Evolutionary conservation across 495 filamentous ascomycete species (phyloP).

Genomic region (Gamarada debralockiae): DNA sequence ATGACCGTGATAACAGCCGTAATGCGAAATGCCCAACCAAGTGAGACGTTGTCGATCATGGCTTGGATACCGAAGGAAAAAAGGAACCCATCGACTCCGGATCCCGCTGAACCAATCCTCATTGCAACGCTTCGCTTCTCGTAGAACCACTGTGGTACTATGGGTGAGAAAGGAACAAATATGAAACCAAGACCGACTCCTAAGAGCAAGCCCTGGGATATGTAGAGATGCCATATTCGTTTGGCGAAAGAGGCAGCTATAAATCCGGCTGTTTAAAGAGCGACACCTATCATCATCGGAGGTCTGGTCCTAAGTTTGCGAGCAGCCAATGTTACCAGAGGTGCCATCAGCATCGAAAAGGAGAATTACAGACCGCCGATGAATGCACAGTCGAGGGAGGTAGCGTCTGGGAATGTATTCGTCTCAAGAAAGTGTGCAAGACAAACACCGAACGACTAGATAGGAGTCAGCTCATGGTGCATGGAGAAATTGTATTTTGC

Average conservation of each 20-base stretch:
- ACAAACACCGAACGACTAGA: constrained; percentile 63
- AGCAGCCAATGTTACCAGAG: constrained; percentile 59
- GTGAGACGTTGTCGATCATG: constrained; percentile 55
- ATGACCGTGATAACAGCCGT: constrained; percentile 56
- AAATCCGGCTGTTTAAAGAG: constrained; percentile 56
- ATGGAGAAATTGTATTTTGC: constrained; percentile 1
- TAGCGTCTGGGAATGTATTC: constrained; percentile 52
- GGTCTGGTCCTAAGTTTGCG: constrained; percentile 45
- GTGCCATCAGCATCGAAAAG: constrained; percentile 58
- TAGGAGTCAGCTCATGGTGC: neutral
- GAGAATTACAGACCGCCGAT: constrained; percentile 60
- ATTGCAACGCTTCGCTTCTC: constrained; percentile 67
- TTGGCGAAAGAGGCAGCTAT: constrained; percentile 66
- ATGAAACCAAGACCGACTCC: constrained; percentile 74
- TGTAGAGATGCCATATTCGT: constrained; percentile 67
- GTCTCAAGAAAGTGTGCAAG: constrained; percentile 65
- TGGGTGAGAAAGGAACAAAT: constrained; percentile 66
- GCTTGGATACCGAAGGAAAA: constrained; percentile 53
- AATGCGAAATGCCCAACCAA: constrained; percentile 67
- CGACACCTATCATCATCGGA: constrained; percentile 56
- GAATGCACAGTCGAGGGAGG: constrained; percentile 62
- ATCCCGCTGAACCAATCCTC: constrained; percentile 66
- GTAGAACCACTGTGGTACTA: constrained; percentile 78
- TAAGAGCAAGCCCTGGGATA: constrained; percentile 74
- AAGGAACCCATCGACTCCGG: constrained; percentile 70